These are phyloP conservation scores for Xylariaceae sp. DNA, from an alignment of 2,329 filamentous ascomycete genomes.

Conservation along the genomic window DNA sequence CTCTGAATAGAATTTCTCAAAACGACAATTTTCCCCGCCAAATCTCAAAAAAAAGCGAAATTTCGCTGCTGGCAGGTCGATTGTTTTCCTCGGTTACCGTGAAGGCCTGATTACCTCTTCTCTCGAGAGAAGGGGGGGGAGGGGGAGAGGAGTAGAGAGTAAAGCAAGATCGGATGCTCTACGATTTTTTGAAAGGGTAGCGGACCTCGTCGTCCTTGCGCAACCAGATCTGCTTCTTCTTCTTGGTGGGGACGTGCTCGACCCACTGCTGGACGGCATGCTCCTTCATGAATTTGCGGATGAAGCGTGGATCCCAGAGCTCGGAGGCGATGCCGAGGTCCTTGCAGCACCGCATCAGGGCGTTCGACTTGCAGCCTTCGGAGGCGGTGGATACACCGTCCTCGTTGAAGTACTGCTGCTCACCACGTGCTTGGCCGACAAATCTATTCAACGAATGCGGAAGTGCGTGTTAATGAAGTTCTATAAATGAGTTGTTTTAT, in stretches of 20 bases:
- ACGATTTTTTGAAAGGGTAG: constrained; percentile 50
- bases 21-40: neutral
- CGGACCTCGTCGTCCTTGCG: constrained; percentile 73
- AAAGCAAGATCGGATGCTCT: too few relatives aligned
- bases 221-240: constrained; percentile 80
- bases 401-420: constrained; percentile 86
- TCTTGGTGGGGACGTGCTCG: constrained; percentile 81
- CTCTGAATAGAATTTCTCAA: neutral
- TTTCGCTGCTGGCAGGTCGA: too few relatives aligned
- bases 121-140: neutral
- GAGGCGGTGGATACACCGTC: constrained; percentile 90
- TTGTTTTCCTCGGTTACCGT: too few relatives aligned
- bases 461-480: too few relatives aligned
- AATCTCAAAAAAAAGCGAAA: too few relatives aligned
- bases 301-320: constrained; percentile 92
- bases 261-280: constrained; percentile 79
- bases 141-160: neutral
- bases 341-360: constrained; percentile 97
- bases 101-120: neutral
- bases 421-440: constrained; percentile 85
- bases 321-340: constrained; percentile 92
- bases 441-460: constrained; percentile 50
- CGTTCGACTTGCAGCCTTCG: constrained; percentile 96
- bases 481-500: too few relatives aligned
- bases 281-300: constrained; percentile 72